Conservation (phyloP, 1,139 yeast species). For the Debaryomycetaceae sp. region DNA sequence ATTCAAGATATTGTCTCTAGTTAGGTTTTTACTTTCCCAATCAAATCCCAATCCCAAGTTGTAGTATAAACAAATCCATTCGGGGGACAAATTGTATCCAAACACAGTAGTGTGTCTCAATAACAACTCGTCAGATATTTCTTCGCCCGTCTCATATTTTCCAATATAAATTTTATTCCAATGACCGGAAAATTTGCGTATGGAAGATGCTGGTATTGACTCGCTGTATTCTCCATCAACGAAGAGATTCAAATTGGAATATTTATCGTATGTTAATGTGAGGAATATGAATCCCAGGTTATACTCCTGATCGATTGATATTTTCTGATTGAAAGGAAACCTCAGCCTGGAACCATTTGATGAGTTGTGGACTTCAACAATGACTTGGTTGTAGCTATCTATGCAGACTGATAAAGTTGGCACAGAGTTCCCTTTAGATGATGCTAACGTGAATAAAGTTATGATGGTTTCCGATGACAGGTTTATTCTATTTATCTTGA, state of each 20-base stretch:
- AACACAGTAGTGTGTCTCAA: constrained; percentile 32
- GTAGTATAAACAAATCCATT: constrained; percentile 38
- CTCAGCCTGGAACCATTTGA: constrained; percentile 25
- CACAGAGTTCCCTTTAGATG: constrained; percentile 19
- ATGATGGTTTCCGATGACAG: constrained; percentile 13
- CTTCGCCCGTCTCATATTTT: constrained; percentile 8
- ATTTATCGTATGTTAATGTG: constrained; percentile 36
- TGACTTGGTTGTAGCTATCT: constrained; percentile 28
- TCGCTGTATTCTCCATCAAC: constrained; percentile 45
- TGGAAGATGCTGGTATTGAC: constrained; percentile 41
- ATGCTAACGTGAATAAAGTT: constrained; percentile 28
- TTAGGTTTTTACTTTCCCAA: constrained; percentile 36
- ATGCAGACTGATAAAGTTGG: constrained; percentile 27
- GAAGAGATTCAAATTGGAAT: constrained; percentile 34
- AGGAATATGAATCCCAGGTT: constrained; percentile 32
- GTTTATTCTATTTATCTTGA: constrained; percentile 19
- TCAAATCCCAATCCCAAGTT: constrained; percentile 37
- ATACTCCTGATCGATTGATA: constrained; percentile 9
- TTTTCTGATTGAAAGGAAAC: constrained; percentile 34
- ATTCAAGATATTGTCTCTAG: constrained; percentile 26
- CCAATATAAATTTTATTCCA: constrained; percentile 45
- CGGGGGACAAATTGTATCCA: constrained; percentile 24
- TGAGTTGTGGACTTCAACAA: constrained; percentile 26
- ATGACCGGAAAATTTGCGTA: constrained; percentile 21
- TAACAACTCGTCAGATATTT: constrained; percentile 24